phyloP scores from a whole-genome alignment of 331 rosid species.

The Rosa hybrid region DNA sequence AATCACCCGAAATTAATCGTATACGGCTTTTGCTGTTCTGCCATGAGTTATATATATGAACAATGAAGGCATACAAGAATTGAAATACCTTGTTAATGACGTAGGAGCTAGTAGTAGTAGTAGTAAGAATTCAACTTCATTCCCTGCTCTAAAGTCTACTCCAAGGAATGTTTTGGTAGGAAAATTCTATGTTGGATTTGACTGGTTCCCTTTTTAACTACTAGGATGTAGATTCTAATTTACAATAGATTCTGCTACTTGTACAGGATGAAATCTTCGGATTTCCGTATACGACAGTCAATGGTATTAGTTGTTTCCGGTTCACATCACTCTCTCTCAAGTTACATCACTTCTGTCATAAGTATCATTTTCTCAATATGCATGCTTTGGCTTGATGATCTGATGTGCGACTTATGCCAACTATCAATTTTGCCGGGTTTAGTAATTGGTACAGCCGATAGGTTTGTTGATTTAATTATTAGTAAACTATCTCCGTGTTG shows the following conservation, averaged over 20 bases:
- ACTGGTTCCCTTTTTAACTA: neutral
- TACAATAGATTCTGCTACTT: neutral
- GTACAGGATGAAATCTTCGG: neutral
- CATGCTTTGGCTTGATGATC: neutral
- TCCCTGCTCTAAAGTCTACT: neutral
- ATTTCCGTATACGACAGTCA: neutral
- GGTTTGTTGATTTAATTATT: neutral
- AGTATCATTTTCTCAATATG: neutral
- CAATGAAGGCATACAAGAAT: neutral
- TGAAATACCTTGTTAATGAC: neutral
- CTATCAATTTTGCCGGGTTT: neutral
- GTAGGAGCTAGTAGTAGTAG: neutral
- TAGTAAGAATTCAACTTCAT: neutral
- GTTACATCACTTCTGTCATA: neutral
- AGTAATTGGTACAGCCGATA: neutral
- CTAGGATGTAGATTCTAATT: neutral
- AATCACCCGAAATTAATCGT: neutral
- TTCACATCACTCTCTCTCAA: neutral
- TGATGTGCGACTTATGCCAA: neutral
- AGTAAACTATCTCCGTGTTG: neutral
- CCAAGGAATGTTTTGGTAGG: neutral
- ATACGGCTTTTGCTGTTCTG: neutral
- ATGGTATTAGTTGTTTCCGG: neutral
- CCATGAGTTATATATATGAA: neutral
- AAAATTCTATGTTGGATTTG: neutral